phyloP scores from a whole-genome alignment of 352 stramenopile genomes.

The Phytophthora kernoviae region DNA sequence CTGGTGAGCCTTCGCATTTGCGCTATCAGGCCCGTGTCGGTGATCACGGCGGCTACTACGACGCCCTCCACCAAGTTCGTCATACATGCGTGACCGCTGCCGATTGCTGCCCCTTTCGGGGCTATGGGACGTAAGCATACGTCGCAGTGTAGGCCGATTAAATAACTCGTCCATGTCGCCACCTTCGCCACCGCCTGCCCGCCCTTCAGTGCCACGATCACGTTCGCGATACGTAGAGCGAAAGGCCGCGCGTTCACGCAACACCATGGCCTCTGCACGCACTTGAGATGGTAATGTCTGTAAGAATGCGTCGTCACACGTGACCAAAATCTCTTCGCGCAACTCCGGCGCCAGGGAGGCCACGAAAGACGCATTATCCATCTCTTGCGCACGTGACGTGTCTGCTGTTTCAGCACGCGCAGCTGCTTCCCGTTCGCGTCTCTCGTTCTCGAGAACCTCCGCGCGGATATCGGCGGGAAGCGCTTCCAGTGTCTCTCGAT shows the following conservation, averaged over 20 bases:
- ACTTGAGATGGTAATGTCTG: conserved; percentile 94
- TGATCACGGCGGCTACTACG: conserved; percentile 43
- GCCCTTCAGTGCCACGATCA: conserved; percentile 29
- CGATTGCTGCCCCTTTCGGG: conserved; percentile 46
- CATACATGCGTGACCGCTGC: conserved; percentile 51
- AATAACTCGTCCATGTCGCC: conserved; percentile 71
- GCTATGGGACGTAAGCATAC: conserved; percentile 82
- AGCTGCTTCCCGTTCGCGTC: conserved; percentile 87
- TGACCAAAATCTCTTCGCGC: conserved; percentile 96
- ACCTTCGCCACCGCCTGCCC: conserved; percentile 39
- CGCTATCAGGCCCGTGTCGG: conserved; percentile 21
- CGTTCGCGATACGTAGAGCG: conserved; percentile 66
- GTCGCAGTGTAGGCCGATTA: conserved; percentile 71
- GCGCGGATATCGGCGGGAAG: conserved; percentile 97
- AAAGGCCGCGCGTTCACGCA: conserved; percentile 93
- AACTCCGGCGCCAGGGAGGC: conserved; percentile 95
- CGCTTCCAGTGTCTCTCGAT: conserved; percentile 95
- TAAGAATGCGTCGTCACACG: conserved; percentile 95
- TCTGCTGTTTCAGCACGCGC: conserved; percentile 80
- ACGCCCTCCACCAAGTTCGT: conserved; percentile 48
- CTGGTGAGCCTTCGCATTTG: conserved; percentile 29
- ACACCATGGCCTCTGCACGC: conserved; percentile 94
- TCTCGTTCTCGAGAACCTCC: conserved; percentile 97
- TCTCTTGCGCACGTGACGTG: conserved; percentile 96
- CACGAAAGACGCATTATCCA: conserved; percentile 98